Conservation (phyloP, 305 asterid species). For the Solanum hybrid region DNA sequence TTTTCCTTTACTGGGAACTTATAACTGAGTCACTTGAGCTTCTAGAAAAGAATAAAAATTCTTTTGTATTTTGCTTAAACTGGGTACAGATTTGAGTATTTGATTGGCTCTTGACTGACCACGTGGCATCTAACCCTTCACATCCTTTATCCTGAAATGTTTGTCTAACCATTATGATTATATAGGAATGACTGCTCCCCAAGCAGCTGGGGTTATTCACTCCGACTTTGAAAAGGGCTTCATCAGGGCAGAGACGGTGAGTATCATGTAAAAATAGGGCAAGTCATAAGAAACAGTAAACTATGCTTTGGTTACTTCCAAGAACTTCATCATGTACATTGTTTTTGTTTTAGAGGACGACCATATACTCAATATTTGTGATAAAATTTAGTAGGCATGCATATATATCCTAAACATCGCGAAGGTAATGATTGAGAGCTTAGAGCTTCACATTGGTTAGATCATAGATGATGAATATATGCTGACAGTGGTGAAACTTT, state of each 20-base stretch:
- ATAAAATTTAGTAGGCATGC: not conserved
- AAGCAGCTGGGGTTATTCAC: constrained; percentile 99
- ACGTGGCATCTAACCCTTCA: not conserved
- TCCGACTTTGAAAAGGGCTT: constrained; percentile 97
- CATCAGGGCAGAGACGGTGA: constrained; percentile 97
- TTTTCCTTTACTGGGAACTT: not conserved
- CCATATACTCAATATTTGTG: not conserved
- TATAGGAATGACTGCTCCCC: constrained; percentile 97
- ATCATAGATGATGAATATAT: not conserved
- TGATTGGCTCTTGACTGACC: not conserved
- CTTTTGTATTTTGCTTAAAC: not conserved
- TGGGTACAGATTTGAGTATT: not conserved
- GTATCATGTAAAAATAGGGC: constrained; percentile 3
- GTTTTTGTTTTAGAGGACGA: not conserved
- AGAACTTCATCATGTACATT: not conserved
- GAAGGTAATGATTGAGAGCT: not conserved
- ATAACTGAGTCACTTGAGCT: not conserved
- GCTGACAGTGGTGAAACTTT: not conserved
- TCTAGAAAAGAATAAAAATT: not conserved
- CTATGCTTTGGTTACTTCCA: not conserved
- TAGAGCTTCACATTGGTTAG: not conserved
- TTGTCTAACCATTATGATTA: constrained; percentile 2
- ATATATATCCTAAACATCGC: not conserved
- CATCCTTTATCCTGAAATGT: constrained; percentile 3
- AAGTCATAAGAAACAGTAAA: not conserved